Percentiles rank a stretch among this genome's conserved stretches.
phyloP scores from a whole-genome alignment of 257 asterid genomes.

The Penstemon davidsonii region DNA sequence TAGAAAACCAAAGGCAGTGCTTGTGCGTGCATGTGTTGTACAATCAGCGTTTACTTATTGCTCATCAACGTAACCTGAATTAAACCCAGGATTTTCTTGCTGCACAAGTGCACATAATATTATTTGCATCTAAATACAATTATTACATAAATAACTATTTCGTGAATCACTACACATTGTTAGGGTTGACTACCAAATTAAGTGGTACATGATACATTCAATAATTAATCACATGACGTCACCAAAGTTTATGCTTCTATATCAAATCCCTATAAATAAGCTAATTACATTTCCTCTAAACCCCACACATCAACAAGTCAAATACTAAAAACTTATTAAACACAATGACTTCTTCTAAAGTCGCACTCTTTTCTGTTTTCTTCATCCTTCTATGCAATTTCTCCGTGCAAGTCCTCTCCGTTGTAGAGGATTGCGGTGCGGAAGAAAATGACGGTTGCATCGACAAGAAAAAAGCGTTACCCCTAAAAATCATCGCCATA shows the following conservation, averaged over 20 bases:
- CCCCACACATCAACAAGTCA: neutral
- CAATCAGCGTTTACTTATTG: no score
- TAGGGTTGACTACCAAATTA: no score
- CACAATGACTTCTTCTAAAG: conserved; percentile 15
- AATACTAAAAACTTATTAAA: neutral
- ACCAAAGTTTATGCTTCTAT: no score
- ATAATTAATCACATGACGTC: no score
- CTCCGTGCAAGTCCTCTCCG: conserved; percentile 31
- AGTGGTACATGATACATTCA: no score
- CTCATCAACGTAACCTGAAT: no score
- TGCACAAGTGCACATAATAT: no score
- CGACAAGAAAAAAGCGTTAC: conserved; percentile 46
- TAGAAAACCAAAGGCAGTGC: neutral
- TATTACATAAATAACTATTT: no score
- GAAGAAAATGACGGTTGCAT: conserved; percentile 30
- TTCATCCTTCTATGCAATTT: conserved; percentile 27
- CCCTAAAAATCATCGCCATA: conserved; percentile 64
- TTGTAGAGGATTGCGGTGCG: conserved; percentile 40
- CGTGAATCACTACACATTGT: no score
- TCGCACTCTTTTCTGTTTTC: conserved; percentile 15
- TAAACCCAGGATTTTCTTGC: no score
- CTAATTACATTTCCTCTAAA: neutral
- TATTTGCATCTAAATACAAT: no score
- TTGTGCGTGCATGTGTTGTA: neutral
- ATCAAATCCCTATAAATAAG: no score